A percentile compares a stretch with the other conserved stretches of the same genome.
Evolutionary conservation across 495 filamentous ascomycete species (phyloP).

Genomic region (Astrothelium macrocarpum): DNA sequence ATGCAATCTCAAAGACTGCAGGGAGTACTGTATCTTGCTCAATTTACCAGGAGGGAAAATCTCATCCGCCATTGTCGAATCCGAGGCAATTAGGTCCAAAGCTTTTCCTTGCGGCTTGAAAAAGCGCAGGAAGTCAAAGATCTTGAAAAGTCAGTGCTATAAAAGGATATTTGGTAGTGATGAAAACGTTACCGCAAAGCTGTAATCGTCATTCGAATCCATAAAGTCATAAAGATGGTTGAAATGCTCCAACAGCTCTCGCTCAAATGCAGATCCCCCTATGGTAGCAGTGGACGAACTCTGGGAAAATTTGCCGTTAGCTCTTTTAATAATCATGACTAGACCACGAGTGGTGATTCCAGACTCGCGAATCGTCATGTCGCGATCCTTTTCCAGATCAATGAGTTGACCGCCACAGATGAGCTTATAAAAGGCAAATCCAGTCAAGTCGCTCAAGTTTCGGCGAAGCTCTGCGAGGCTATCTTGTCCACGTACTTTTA

Average conservation of each 20-base stretch:
- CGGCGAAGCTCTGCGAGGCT: conserved; percentile 51
- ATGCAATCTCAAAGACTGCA: conserved; percentile 8
- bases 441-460: conserved; percentile 55
- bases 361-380: conserved; percentile 3
- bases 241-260: conserved; percentile 63
- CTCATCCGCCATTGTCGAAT: not conserved
- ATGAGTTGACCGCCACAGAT: conserved; percentile 44
- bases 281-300: not conserved
- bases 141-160: conserved; percentile 6
- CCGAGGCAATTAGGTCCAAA: conserved; percentile 8
- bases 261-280: conserved; percentile 21
- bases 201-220: conserved; percentile 47
- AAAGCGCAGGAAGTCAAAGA: conserved; percentile 21
- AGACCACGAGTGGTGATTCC: not conserved
- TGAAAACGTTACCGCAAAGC: conserved; percentile 13
- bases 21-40: conserved; percentile 9
- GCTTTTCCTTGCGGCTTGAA: conserved; percentile 18
- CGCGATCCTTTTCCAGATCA: conserved; percentile 34
- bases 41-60: conserved; percentile 14
- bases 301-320: not conserved
- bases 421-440: conserved; percentile 46
- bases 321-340: not conserved
- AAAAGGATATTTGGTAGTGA: not conserved
- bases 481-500: conserved; percentile 37
- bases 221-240: conserved; percentile 76